Base-by-base conservation (phyloP, 306 rosid genomes). In the Acmispon strigosus region DNA sequence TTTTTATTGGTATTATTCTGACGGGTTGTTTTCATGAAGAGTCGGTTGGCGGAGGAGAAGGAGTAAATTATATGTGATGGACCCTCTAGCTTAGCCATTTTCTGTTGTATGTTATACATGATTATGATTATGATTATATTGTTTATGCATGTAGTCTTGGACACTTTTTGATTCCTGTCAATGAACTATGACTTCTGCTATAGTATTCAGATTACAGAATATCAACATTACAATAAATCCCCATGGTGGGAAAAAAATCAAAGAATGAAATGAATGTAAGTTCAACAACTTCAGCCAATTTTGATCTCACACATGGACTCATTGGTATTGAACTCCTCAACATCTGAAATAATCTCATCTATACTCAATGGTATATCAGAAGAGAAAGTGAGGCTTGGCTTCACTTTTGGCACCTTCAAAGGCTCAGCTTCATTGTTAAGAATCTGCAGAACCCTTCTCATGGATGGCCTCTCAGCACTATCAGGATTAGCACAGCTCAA, bases 271-370 rank as follows among this genome's bases (percentile, higher is more conserved):
- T 19, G 55, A 63, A 14, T 37, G 2, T 32, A 32, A 58, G 14
- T 19, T 62, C 11, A 49, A 55, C 47, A 41, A 41, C 15, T 22
- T 74, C 66, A 64, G 13, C 52, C 29, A 54, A 74, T 65, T 22
- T 55, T 74, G 2, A 74, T 74, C 66, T 64, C 79, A 74, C 79
- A 54, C 73, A 64, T 64, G 11, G 66, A 52, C 17, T 64, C 72
- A 48, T 32, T 42, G 7, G 54, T 66, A 57, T 62, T 76, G 63
- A 57, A 75, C 48, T 84, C 84, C 62, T 85, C 89, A 60, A 65
- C 72, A 59, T 87, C 96, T 14, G 85, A 75, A 77, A 87, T 88
- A 59, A 90, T 84, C 76, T 90, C 96, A 79, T 86, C 84, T 57
- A 90, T 58, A 1, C 77, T 78, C 50, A 82, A 49, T 1, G 79